Evolutionary conservation across 192 early-diverging fungal species (phyloP), one percentile per base, ranked within the genome.

Genomic region (Rhizophagus prolifer): DNA sequence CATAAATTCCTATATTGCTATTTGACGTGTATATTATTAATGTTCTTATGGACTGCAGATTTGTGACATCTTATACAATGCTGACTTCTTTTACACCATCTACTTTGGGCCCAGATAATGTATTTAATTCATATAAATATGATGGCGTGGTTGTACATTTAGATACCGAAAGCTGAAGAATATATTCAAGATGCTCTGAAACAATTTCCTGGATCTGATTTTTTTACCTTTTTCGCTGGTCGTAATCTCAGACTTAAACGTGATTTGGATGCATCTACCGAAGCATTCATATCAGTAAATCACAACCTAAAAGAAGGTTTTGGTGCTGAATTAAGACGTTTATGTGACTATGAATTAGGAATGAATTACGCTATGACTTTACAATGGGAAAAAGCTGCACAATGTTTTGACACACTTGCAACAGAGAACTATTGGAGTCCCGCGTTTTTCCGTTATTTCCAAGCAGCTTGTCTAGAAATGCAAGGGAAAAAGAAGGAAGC

Each of bases 401-500:
- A 65, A 2, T 74, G 79, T 23, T 86, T 88, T 76, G 81, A 83
- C 12, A 72, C 62, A 21, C 68, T 86, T 4, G 79, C 68, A 21
- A 76, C 75, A 13, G 84, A 86, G 62, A 78, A 84, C 16, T 88
- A 88, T 47, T 86, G 85, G 85, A 86, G 85, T 3, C 79, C 80
- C 1, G 79, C 78, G 1, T 82, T 88, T 58, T 88, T 84, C 77
- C 63, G 78, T 12, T 88, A 88, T 61, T 75, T 83, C 28, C 76
- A 81, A 41, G 86, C 82, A 1, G 82, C 82, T 16, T 81, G 80
- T 38, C 58, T 85, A 8, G 86, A 84, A 28, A 84, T 83, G 65
- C 81, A 81, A 12, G 93, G 92, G 4, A 87, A 87, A 58, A 89
- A 88, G 21, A 85, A 86, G 54, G 92, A 94, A 60, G 92, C 92